phyloP scores from a whole-genome alignment of 257 asterid species.

The Solanum sparsipilum region DNA sequence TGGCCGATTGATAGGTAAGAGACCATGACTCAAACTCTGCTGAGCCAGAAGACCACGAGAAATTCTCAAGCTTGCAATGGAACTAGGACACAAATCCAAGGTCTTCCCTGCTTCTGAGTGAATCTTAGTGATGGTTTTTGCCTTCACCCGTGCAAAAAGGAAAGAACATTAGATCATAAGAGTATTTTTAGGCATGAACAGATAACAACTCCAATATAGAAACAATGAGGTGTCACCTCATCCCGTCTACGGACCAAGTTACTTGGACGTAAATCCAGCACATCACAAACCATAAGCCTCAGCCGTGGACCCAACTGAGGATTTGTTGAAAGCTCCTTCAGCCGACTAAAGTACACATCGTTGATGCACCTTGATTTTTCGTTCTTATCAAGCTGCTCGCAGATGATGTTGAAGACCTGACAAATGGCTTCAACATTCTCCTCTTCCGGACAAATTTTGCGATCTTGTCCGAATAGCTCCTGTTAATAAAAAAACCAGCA shows the following conservation, averaged over 20 bases:
- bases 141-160: conserved; percentile 49
- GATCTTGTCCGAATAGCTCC: conserved; percentile 27
- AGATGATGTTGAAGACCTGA: conserved; percentile 79
- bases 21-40: conserved; percentile 30
- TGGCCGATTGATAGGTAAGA: conserved; percentile 57
- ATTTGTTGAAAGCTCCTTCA: conserved; percentile 61
- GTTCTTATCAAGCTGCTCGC: conserved; percentile 81
- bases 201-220: not conserved
- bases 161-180: not conserved
- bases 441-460: conserved; percentile 39
- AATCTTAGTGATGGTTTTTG: conserved; percentile 25
- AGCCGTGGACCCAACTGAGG: conserved; percentile 71
- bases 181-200: not conserved
- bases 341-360: conserved; percentile 51
- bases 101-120: no score
- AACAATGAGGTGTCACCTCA: conserved; percentile 37
- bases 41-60: no score
- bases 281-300: conserved; percentile 78
- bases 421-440: conserved; percentile 60
- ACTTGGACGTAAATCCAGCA: conserved; percentile 65
- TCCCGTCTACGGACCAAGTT: conserved; percentile 82
- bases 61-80: no score
- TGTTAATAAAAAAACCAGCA: conserved; percentile 4
- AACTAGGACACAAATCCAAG: no score
- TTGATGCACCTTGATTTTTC: conserved; percentile 52